Conservation (phyloP, 2,329 filamentous ascomycete genomes). For the Apiospora koreana region DNA sequence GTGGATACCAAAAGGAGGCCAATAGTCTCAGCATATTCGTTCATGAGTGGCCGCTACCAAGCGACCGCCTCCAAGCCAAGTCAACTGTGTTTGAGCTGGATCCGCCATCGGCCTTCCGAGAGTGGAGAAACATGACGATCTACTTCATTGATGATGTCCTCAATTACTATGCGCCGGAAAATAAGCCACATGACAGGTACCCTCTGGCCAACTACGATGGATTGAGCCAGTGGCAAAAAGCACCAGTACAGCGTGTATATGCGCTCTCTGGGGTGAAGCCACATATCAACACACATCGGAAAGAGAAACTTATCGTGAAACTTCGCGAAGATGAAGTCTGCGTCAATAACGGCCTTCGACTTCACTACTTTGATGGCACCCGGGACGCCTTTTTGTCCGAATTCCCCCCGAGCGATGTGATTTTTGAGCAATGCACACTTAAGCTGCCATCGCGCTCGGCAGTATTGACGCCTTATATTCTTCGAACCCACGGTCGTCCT, state of each 20-base stretch:
- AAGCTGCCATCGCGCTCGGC: neutral
- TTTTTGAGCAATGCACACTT: neutral
- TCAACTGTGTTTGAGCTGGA: constrained; percentile 10
- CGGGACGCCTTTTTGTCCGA: neutral
- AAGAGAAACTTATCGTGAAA: neutral
- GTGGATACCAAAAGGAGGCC: neutral
- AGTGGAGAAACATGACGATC: constrained; percentile 7
- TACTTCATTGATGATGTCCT: constrained; percentile 11
- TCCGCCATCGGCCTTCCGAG: neutral
- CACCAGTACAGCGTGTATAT: neutral
- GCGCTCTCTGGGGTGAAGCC: neutral
- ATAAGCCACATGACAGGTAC: neutral
- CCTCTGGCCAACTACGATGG: neutral
- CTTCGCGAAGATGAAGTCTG: neutral
- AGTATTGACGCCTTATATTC: neutral
- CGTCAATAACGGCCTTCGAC: neutral
- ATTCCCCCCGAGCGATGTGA: neutral
- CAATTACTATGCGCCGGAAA: neutral
- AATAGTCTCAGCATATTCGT: neutral
- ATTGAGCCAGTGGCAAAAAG: neutral
- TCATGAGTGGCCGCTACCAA: constrained; percentile 10
- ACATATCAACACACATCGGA: neutral
- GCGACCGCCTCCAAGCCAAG: neutral
- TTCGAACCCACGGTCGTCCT: neutral
- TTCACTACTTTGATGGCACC: neutral